Percentiles rank a stretch among this genome's conserved stretches.
phyloP scores from a whole-genome alignment of 2,329 filamentous ascomycete genomes.

The Microcyclospora tardicrescens region DNA sequence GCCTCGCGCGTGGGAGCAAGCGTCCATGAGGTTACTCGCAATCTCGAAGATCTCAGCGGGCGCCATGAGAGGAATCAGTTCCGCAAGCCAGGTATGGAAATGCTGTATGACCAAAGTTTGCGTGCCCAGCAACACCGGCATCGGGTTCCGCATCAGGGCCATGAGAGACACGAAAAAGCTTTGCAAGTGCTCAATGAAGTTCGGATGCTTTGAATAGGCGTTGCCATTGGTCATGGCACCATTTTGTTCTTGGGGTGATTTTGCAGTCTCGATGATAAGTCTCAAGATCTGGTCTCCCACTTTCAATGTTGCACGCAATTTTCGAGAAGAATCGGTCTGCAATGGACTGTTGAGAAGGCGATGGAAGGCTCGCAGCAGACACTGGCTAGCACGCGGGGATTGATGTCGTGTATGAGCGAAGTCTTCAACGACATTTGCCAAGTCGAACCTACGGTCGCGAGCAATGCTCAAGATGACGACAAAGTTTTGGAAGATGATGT shows the following conservation, averaged over 20 bases:
- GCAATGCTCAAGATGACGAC: conserved; percentile 87
- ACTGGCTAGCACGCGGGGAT: conserved; percentile 83
- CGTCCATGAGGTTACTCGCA: conserved; percentile 86
- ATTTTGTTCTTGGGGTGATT: conserved; percentile 40
- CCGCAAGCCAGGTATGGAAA: conserved; percentile 94
- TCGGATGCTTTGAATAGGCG: conserved; percentile 55
- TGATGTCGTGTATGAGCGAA: conserved; percentile 84
- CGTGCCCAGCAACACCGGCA: conserved; percentile 77
- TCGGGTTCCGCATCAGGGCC: conserved; percentile 73
- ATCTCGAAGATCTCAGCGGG: conserved; percentile 81
- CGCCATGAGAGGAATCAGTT: conserved; percentile 62
- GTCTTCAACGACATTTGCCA: conserved; percentile 78
- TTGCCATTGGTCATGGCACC: conserved; percentile 60
- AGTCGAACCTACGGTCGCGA: conserved; percentile 84
- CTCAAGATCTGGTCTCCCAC: conserved; percentile 86
- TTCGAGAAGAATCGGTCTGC: conserved; percentile 70
- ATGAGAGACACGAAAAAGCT: conserved; percentile 85
- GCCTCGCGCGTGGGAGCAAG: conserved; percentile 74
- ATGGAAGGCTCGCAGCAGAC: conserved; percentile 74
- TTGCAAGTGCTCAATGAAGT: conserved; percentile 72
- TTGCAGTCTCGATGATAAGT: conserved; percentile 81
- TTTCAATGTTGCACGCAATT: conserved; percentile 83
- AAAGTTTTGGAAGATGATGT: conserved; percentile 79
- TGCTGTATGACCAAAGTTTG: conserved; percentile 93
- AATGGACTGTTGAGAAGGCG: conserved; percentile 70